Base-by-base conservation (phyloP, 495 filamentous ascomycete species). In the Pyrenula aspistea region DNA sequence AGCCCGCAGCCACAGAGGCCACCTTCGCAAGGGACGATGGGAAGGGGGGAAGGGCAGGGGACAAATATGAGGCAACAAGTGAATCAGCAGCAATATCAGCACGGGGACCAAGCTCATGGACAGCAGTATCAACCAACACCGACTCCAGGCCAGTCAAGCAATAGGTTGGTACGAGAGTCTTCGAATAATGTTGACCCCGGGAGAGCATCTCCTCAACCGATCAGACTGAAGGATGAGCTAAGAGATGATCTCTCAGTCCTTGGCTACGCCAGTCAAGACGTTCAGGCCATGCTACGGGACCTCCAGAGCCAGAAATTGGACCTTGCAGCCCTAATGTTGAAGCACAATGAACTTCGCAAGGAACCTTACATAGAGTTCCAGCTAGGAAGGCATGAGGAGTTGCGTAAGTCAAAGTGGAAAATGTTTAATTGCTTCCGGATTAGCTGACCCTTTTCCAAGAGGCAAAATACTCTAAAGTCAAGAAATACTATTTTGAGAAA, bases 381-480 rank as follows among this genome's bases (percentile, higher is more conserved):
- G 49, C 24, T 63, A 54, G 2, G 72, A 61, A 72, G 73, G 56
- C 73, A 81, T 76, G 68, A 88, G 59, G 84, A 89, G 62, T 67
- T 89, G 42, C 75, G 86, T 90, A 80, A 55, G 85, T 68, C 55
- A 51, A 24, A 48, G 25, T 25, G 2, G 24, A 8, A 55, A n/a
- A n/a, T 53, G 48, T 22, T 11, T 36, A 50, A 47, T 24, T 53
- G 2, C 51, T 49, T 60, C 54, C 2, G 31, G 25, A 23, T 50
- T 4, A 12, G 12, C 55, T 61, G 53, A 65, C 60, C 55, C 53
- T 63, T 25, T 53, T 24, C 59, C 25, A 64, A 96, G 91, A 89
- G 67, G 82, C 80, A 60, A 98, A 98, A 74, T 98, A 98, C 66
- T 89, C 89, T 71, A 96, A 96, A 67, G 93, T 98, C 53, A 98